Evolutionary conservation across 371 early-diverging fungal species (phyloP), one percentile per base, ranked within the genome.

Genomic region (Mucor indicus): DNA sequence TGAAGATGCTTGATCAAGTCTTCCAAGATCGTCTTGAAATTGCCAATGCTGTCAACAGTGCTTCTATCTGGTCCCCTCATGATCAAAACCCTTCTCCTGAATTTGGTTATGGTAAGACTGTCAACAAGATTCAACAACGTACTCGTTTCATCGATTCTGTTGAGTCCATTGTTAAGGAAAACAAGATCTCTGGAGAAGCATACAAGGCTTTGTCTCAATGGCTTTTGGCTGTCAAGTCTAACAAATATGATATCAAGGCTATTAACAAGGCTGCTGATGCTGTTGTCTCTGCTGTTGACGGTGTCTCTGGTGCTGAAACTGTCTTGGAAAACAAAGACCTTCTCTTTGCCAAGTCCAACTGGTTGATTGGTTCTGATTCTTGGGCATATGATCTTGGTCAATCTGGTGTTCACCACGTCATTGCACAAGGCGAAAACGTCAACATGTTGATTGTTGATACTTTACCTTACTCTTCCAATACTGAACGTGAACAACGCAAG

Each of bases 401-500:
- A 70, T 86, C 87, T 49, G 95, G 93, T 50, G 86, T 95, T 35
- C 95, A 95, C 68, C 91, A 91, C 47, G 88, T 93, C 22, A 81
- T 95, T 42, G 67, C 91, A 25, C 86, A 87, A 50, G 83, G 85
- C 13, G 80, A 89, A 38, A 86, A 92, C 63, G 77, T 95, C 72
- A 94, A 93, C 69, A 75, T 95, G 72, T 71, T 95, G 46, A 80
- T 94, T 44, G 74, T 95, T 35, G 95, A 93, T 61, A 90, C 85
- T 15, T 77, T 84, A 46, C 80, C 87, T 32, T 90, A 93, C 55
- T 79, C 85, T 10, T n/a, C 74, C 20, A 47, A 42, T 0, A 48
- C 53, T 10, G 80, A 77, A 27, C 79, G 77, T 37, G 85, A 87
- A 43, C 69, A 75, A 50, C 85, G 89, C 67, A 92, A 93, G 84